Evolutionary conservation across 1,139 yeast species (phyloP).

Genomic region (Suhomyces wounanorum): DNA sequence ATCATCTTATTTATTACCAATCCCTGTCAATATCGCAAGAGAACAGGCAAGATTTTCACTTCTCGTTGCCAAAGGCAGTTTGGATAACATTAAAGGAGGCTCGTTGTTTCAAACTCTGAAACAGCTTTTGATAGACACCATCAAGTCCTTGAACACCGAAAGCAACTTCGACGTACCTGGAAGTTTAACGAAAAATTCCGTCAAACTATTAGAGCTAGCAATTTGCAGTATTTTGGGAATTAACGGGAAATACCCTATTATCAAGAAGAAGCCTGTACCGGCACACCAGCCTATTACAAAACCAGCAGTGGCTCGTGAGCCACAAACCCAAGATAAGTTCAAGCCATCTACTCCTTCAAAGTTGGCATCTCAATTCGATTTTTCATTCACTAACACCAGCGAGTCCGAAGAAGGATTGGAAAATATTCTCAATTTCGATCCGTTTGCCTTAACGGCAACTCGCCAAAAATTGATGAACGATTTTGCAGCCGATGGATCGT

Average conservation of each 20-base stretch:
- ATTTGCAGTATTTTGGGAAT: constrained; percentile 53
- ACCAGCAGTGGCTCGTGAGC: constrained; percentile 14
- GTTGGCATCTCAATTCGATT: constrained; percentile 6
- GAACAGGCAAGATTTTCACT: constrained; percentile 68
- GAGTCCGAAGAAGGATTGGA: constrained; percentile 21
- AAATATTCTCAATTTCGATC: constrained; percentile 41
- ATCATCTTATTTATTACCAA: constrained; percentile 50
- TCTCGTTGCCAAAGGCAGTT: constrained; percentile 73
- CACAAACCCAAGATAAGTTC: constrained; percentile 6
- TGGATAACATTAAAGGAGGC: constrained; percentile 85
- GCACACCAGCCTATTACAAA: constrained; percentile 25
- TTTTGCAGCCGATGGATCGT: constrained; percentile 69
- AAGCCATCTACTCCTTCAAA: constrained; percentile 5
- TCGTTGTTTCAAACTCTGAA: constrained; percentile 73
- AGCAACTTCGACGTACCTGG: constrained; percentile 59
- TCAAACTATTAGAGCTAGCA: constrained; percentile 57
- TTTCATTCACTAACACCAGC: neutral
- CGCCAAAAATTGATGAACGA: constrained; percentile 48
- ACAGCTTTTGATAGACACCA: constrained; percentile 49
- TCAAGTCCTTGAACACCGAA: constrained; percentile 52
- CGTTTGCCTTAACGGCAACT: constrained; percentile 38
- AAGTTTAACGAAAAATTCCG: constrained; percentile 56
- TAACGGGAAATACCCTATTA: constrained; percentile 15
- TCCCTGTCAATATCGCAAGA: constrained; percentile 73
- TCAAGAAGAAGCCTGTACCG: constrained; percentile 23